Evolutionary conservation across 371 early-diverging fungal species (phyloP), one percentile per base, ranked within the genome.

Genomic region (Actinomucor elegans): DNA sequence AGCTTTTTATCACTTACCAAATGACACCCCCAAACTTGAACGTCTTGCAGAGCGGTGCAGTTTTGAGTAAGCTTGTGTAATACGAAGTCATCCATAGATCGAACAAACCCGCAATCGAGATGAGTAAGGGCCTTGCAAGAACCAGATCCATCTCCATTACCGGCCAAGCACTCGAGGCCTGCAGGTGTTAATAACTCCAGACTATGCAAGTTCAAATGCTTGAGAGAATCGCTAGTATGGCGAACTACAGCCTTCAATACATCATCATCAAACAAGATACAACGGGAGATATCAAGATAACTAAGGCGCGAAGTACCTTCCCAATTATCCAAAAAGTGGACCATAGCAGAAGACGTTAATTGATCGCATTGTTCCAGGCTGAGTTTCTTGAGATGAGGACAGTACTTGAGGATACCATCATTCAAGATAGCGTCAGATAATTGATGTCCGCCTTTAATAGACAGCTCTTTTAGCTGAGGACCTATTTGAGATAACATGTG

Each of bases 11-110:
- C n/a, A n/a, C 21, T 53, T 69, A 69, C 70, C 61, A 67, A 53
- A 21, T 83, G 78, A 41, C 92, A 88, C 9, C 94, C 94, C 69
- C 83, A 92, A 2, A 91, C 86, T 15, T 55, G 61, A 26, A 92
- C 52, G n/a, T 60, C 33, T 17, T 67, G 46, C 43, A 93, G 65
- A 7, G 52, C 52, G 17, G 58, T 48, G 44, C 85, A 82, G 1
- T 57, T 42, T 14, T 59, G 52, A 35, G 88, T 46, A 14, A 91
- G 23, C 34, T 66, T 64, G 34, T 67, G 70, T 52, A 92, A 67
- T 15, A 87, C 79, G 23, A 73, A 79, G 44, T 94, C 92, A 53
- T 86, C 84, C 59, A 89, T 74, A 9, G 85, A 73, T 9, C 90
- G 84, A 11, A 88, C 81, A 84, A 88, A 92, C 20, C 87, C 81